Base-by-base conservation (phyloP, 257 asterid species). In the Lithospermum erythrorhizon region DNA sequence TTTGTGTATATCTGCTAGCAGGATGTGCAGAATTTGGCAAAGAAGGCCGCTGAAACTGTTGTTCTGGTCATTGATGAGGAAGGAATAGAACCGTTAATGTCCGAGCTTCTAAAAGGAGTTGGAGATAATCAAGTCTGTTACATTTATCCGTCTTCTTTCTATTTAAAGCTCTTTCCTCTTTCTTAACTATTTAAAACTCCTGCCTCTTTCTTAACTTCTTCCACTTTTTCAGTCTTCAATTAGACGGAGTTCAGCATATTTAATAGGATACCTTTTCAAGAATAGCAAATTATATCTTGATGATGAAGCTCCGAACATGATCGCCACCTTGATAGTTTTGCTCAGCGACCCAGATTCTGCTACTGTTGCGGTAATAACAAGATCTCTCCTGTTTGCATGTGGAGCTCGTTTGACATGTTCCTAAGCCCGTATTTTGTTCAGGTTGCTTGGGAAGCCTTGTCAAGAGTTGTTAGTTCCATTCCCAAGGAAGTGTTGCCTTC, bases 371-470 rank as follows among this genome's bases (percentile, higher is more conserved):
- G 97, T 93, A 93, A 70, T 68, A 57, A 47, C 60, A 25, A 30
- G 49, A 58, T 25, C 47, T 14, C 27, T 29, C 59, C 21, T 66
- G 61, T 61, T 61, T 58, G 62, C 23, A 48, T 37, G 59, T 55
- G 61, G 47, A 62, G 57, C 53, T 47, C 45, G 30, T 52, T 62
- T 67, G 24, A 57, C 58, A 21, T 67, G 55, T 62, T 61, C 66
- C 58, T 68, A 62, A 53, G 58, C 37, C 58, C 58, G 24, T 37
- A 63, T 63, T 64, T 67, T 65, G 30, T 56, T 45, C 83, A 93
- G 97, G 91, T 67, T 73, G 83, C 97, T 51, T 93, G 97, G 98
- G 96, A 93, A 84, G 97, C 97, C 16, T 72, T 93, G 70, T 77
- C 91, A 57, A 89, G 87, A 75, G 98, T 93, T 70, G 77, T 81